phyloP scores from a whole-genome alignment of 768 basidiomycete species.

The Pisolithus tinctorius region DNA sequence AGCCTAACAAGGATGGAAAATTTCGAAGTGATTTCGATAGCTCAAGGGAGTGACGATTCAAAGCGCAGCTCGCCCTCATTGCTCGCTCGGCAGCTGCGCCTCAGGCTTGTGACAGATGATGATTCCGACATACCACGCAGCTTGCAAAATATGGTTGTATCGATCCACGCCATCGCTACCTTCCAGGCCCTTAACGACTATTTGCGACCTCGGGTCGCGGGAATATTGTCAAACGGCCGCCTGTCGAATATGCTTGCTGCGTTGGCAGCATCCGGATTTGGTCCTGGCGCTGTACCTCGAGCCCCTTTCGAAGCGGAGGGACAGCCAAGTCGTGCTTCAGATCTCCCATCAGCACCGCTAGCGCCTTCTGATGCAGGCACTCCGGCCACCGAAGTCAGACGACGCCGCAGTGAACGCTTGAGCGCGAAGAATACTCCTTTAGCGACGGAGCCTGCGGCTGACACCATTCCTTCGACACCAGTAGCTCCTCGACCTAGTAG shows the following conservation, averaged over 20 bases:
- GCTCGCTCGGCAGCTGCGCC: slow-evolving; percentile 86
- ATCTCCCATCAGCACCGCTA: slow-evolving; percentile 20
- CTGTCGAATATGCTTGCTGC: slow-evolving; percentile 90
- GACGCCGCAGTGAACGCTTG: slow-evolving; percentile 79
- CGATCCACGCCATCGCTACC: slow-evolving; percentile 96
- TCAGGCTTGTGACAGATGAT: slow-evolving; percentile 85
- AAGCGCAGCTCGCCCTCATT: slow-evolving; percentile 87
- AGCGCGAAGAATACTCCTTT: slow-evolving; percentile 54
- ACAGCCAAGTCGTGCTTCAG: slow-evolving; percentile 24
- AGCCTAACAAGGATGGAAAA: slow-evolving; percentile 91
- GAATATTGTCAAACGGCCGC: slow-evolving; percentile 55
- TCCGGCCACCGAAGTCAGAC: slow-evolving; percentile 38
- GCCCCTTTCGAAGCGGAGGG: slow-evolving; percentile 29
- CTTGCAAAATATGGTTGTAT: slow-evolving; percentile 87
- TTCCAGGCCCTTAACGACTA: slow-evolving; percentile 98
- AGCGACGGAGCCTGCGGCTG: slow-evolving; percentile 9
- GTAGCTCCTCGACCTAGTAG: slow-evolving; percentile 18
- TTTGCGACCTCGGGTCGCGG: slow-evolving; percentile 82
- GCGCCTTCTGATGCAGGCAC: slow-evolving; percentile 29
- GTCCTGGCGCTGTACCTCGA: slow-evolving; percentile 40
- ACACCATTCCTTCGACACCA: slow-evolving; percentile 11
- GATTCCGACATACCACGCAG: slow-evolving; percentile 83
- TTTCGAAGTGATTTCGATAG: slow-evolving; percentile 89
- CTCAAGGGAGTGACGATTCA: slow-evolving; percentile 79
- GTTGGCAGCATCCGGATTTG: slow-evolving; percentile 69